Base-by-base conservation (phyloP, 2,329 filamentous ascomycete genomes). In the Fusarium brachygibbosum region DNA sequence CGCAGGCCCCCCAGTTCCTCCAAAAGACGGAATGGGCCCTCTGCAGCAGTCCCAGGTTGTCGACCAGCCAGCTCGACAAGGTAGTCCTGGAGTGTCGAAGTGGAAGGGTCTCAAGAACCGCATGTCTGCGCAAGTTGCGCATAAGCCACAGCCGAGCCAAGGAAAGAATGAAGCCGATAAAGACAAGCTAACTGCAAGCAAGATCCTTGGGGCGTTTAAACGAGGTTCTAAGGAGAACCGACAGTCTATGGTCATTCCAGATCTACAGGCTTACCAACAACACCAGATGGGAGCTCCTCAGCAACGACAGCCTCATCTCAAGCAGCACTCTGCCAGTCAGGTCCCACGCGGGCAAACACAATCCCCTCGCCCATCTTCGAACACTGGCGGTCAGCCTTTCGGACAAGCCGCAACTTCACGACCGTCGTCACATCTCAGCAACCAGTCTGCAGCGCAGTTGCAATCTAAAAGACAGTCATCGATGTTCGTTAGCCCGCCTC, bases 61-160 rank as follows among this genome's bases (percentile, higher is more conserved):
- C 13, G 58, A 70, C 41, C 55, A 50, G 12, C 62, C 60, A 7
- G 29, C 51, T 52, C 68, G 67, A 11, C 65, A 74, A 29, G 68
- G 67, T 12, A 68, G 69, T 31, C 66, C 73, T 16, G 62, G 53
- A 16, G 71, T 72, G 7, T 78, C 75, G 6, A 76, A 75, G 42
- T 79, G 77, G 78, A 80, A 78, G 58, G 77, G 74, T 3, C 45
- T 80, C 19, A 77, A 58, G 56, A 78, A 74, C 32, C 74, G 77
- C 34, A 65, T 81, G 69, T 77, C 75, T 5, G 76, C 60, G 21
- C 79, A 81, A 49, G 66, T 73, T 50, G 55, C 65, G 3, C 69
- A 69, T 6, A 75, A 66, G 40, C 53, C 63, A 42, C 55, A 63
- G 16, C 52, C 71, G 11, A 55, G 45, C 10, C 68, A 73, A 23